Evolutionary conservation across 108 stramenopile genomes (phyloP).

Genomic region (Fistulifera solaris): DNA sequence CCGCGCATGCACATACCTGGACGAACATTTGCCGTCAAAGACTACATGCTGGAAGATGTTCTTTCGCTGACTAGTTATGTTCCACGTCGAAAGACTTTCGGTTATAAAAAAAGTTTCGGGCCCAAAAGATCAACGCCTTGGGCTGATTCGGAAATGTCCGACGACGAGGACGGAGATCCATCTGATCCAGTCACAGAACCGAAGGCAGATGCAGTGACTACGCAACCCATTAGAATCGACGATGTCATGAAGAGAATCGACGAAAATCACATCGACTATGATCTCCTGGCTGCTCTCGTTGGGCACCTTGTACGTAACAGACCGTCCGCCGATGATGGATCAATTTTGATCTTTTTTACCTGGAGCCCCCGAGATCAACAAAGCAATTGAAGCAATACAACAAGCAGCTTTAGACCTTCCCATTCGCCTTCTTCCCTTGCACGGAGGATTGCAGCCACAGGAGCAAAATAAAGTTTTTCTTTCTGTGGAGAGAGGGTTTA

Average conservation of each 20-base stretch:
- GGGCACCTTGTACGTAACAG: conserved; percentile 34
- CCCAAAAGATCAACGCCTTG: conserved; percentile 20
- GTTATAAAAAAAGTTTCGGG: not conserved
- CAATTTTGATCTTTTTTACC: conserved; percentile 89
- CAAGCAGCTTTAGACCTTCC: conserved; percentile 17
- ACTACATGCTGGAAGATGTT: conserved; percentile 86
- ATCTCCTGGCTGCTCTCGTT: conserved; percentile 53
- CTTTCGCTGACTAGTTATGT: conserved; percentile 65
- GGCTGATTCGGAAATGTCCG: conserved; percentile 35
- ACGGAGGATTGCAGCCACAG: conserved; percentile 84
- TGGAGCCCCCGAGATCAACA: conserved; percentile 86
- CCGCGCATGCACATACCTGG: conserved; percentile 91
- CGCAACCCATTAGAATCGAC: conserved; percentile 31
- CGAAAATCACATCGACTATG: conserved; percentile 56
- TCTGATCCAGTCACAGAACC: not conserved
- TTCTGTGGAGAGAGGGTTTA: conserved; percentile 43
- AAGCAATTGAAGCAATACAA: conserved; percentile 38
- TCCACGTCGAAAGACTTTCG: conserved; percentile 52
- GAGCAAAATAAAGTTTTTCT: conserved; percentile 85
- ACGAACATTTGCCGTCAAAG: conserved; percentile 85
- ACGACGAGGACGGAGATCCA: conserved; percentile 25
- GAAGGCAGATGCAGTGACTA: not conserved
- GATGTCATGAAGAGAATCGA: conserved; percentile 65
- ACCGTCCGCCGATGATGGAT: conserved; percentile 38
- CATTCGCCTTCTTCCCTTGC: conserved; percentile 69